Conservation (phyloP, 148 eudicot species). For the Polygonum maritimum region DNA sequence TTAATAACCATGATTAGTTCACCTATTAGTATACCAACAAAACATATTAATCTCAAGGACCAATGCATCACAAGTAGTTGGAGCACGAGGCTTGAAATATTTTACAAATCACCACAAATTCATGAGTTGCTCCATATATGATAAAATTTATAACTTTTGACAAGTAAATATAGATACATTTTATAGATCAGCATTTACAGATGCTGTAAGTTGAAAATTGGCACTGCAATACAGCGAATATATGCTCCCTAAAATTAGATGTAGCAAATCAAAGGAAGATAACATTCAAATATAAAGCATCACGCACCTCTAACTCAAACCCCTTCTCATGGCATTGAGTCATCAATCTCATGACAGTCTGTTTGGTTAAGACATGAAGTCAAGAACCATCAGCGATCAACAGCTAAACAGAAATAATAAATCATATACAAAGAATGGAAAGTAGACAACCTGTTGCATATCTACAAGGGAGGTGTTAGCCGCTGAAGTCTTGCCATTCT, state of each 20-base stretch:
- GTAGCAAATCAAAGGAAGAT: background rate
- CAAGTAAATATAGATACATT: background rate
- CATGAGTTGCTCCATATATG: background rate
- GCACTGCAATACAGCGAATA: background rate
- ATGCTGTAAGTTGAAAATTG: background rate
- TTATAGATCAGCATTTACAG: background rate
- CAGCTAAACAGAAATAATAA: background rate
- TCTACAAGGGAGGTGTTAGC: conserved; percentile 77
- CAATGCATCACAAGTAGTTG: background rate
- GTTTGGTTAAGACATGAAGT: conserved; percentile 16
- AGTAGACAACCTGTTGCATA: conserved; percentile 72
- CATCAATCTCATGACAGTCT: conserved; percentile 73
- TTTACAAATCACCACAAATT: background rate
- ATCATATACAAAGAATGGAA: background rate
- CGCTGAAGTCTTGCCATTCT: conserved; percentile 72
- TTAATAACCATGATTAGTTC: background rate
- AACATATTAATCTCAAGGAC: background rate
- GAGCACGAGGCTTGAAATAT: background rate
- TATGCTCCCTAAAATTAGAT: background rate
- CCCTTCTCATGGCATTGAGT: conserved; percentile 80
- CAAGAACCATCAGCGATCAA: background rate
- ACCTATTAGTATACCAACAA: background rate
- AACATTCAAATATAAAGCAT: background rate
- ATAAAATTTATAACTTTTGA: background rate
- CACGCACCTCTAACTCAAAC: conserved; percentile 86